Base-by-base conservation (phyloP, 306 rosid species). In the Ceratonia siliqua region DNA sequence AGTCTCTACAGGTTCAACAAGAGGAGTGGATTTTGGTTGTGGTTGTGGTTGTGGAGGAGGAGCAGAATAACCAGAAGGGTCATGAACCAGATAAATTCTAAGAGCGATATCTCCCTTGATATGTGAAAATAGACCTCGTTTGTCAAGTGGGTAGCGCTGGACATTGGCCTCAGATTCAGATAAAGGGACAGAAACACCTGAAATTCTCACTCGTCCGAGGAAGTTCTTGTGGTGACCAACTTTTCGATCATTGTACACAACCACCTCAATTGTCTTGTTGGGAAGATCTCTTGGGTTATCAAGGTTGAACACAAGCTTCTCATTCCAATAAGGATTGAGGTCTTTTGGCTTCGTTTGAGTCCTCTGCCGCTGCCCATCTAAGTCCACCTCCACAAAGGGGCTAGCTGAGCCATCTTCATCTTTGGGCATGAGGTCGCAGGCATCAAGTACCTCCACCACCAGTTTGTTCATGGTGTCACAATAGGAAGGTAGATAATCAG, bases 91-190 rank as follows among this genome's bases (percentile, higher is more conserved):
- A 55, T 85, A 89, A 53, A 87, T 76, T 78, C 82, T 83, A 42
- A 95, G 91, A 62, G 89, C 89, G 33, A 95, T 89, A 27, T 92
- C 98, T 15, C 99, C 99, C 46, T 80, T 85, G 78, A 89, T 76
- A 50, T 85, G 72, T 14, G 96, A 90, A 62, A 90, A 90, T 1
- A 90, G 32, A 13, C 84, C 86, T 18, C 94, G 78, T 79, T 89
- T 90, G 30, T 95, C 97, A 64, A 95, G 98, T 13, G 99, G 99
- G 87, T 79, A 95, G 24, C 93, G 88, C 72, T 83, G 90, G 15
- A 89, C 33, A 15, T 8, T 15, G 8, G 93, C 87, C 25, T 87
- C 85, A 10, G 92, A 81, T 65, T 91, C 89, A 9, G 96, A 87
- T 0, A 81, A 24, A 20, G 95, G 91, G 38, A 94, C 85, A 73